Percentiles rank a stretch among this genome's conserved stretches.
phyloP scores from a whole-genome alignment of 1,139 yeast genomes.

The Yamadazyma mexicana region DNA sequence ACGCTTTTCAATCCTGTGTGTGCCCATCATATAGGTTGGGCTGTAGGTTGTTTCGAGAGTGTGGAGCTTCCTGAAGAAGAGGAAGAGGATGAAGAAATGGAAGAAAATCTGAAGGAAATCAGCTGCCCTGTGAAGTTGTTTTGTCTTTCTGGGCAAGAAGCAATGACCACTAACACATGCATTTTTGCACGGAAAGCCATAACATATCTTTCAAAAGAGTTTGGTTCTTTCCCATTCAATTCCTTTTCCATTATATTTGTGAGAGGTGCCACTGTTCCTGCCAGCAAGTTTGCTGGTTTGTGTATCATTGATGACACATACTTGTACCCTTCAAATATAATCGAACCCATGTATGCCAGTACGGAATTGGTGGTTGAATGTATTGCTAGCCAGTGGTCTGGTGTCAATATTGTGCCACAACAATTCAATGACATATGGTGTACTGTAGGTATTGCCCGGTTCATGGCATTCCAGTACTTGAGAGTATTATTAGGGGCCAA shows the following conservation, averaged over 20 bases:
- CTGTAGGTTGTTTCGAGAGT: constrained; percentile 81
- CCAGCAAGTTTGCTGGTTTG: constrained; percentile 73
- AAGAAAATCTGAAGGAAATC: constrained; percentile 24
- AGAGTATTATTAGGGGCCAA: constrained; percentile 77
- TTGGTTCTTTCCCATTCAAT: constrained; percentile 90
- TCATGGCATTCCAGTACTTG: constrained; percentile 76
- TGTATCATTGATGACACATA: constrained; percentile 64
- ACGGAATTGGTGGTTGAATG: constrained; percentile 71
- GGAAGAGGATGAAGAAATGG: constrained; percentile 41
- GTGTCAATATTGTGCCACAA: constrained; percentile 84
- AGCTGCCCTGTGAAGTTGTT: constrained; percentile 55
- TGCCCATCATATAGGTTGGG: constrained; percentile 97
- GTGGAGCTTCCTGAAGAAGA: constrained; percentile 49
- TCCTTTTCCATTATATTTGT: constrained; percentile 79
- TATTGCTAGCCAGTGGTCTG: constrained; percentile 90
- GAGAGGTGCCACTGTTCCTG: constrained; percentile 49
- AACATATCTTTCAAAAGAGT: constrained; percentile 82
- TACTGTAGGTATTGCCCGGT: constrained; percentile 80
- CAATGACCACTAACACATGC: constrained; percentile 71
- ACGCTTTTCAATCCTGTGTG: constrained; percentile 84
- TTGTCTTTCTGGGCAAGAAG: constrained; percentile 55
- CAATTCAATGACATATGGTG: constrained; percentile 89
- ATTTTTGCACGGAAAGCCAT: constrained; percentile 74
- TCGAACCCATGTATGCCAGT: constrained; percentile 75
- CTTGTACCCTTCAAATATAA: constrained; percentile 71